A percentile compares a stretch with the other conserved stretches of the same genome.
Evolutionary conservation across 2,329 filamentous ascomycete genomes (phyloP).

Genomic region (Coleophoma eucalyptorum): DNA sequence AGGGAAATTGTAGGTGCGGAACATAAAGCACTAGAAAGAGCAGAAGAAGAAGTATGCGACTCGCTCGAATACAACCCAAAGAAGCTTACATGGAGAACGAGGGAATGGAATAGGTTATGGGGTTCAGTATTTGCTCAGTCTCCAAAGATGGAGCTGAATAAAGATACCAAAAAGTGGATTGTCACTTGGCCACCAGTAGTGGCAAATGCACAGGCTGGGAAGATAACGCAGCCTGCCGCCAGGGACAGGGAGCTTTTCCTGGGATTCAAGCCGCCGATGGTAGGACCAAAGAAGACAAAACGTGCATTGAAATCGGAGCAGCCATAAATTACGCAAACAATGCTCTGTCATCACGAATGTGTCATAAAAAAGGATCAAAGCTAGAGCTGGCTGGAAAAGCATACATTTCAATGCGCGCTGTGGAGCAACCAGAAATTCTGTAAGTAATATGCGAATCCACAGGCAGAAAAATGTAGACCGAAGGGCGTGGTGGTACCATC

Average conservation of each 20-base stretch:
- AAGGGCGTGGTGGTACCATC: neutral
- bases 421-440: no score
- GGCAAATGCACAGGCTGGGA: constrained; percentile 24
- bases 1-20: neutral
- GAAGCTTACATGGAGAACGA: no score
- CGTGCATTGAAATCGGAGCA: neutral
- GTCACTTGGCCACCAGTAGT: constrained; percentile 42
- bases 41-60: neutral
- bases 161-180: constrained; percentile 23
- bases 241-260: constrained; percentile 44
- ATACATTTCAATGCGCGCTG: no score
- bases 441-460: no score
- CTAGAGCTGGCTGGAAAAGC: neutral
- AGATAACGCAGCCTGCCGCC: constrained; percentile 17
- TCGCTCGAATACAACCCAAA: neutral
- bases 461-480: neutral
- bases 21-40: neutral
- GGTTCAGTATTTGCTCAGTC: constrained; percentile 38
- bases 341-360: neutral
- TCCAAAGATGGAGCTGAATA: constrained; percentile 34
- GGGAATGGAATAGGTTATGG: constrained; percentile 41
- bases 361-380: neutral
- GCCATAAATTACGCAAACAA: neutral
- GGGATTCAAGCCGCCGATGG: constrained; percentile 30
- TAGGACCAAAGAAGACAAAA: neutral